phyloP scores from a whole-genome alignment of 352 stramenopile species.

The Phytophthora lateralis region DNA sequence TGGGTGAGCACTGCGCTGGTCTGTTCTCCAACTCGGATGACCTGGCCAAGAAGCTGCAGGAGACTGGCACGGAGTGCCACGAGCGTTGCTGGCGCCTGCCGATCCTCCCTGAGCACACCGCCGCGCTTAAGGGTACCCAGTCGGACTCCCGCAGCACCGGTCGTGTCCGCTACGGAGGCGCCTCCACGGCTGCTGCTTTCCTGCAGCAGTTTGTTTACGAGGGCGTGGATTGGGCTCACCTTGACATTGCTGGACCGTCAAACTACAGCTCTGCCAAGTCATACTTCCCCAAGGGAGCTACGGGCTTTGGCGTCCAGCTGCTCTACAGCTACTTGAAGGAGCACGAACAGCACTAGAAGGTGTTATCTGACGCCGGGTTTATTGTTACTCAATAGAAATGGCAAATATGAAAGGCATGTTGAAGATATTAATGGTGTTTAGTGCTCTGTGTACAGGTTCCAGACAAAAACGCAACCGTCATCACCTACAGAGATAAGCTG shows the following conservation, averaged over 20 bases:
- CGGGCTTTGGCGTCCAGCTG: constrained; percentile 88
- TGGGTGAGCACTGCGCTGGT: constrained; percentile 90
- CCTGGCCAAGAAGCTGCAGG: constrained; percentile 71
- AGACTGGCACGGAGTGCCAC: constrained; percentile 61
- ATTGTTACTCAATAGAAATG: constrained; percentile 32
- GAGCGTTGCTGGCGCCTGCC: constrained; percentile 91
- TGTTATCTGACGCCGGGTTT: constrained; percentile 13
- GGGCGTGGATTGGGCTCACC: constrained; percentile 87
- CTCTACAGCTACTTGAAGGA: constrained; percentile 88
- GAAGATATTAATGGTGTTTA: constrained; percentile 12
- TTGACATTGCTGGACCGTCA: constrained; percentile 90
- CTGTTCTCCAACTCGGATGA: constrained; percentile 93
- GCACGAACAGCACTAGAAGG: constrained; percentile 53
- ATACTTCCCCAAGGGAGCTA: constrained; percentile 87
- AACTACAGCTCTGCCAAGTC: constrained; percentile 85
- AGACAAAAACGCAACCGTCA: constrained; percentile 93
- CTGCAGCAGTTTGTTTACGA: constrained; percentile 90
- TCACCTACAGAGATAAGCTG: constrained; percentile 92
- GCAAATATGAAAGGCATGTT: constrained; percentile 29
- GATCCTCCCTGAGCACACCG: constrained; percentile 85
- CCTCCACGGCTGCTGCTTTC: constrained; percentile 87
- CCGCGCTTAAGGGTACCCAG: constrained; percentile 80
- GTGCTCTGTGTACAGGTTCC: constrained; percentile 87
- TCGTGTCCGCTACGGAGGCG: constrained; percentile 79
- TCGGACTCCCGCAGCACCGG: constrained; percentile 84